These are phyloP conservation scores for Arthrobotrys pseudoclavata DNA, from an alignment of 2,329 filamentous ascomycete genomes.

Conservation along the genomic window DNA sequence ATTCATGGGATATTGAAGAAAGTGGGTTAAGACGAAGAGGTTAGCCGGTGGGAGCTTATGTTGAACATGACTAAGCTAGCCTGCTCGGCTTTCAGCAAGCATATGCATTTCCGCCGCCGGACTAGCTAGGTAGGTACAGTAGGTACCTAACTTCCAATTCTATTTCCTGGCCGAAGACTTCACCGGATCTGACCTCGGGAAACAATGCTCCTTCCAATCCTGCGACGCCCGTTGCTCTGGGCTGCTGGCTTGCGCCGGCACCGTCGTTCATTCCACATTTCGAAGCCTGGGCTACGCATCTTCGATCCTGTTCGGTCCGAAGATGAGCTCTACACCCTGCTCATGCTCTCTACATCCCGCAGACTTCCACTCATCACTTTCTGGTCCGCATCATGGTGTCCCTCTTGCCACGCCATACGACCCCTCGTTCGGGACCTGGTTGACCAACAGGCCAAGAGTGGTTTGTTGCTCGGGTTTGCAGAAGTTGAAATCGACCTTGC, in stretches of 20 bases:
- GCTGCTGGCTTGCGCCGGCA: not conserved
- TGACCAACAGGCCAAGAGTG: not conserved
- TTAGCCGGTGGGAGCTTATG: constrained; percentile 14
- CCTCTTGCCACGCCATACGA: constrained; percentile 15
- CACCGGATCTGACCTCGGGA: constrained; percentile 7
- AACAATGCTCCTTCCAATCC: not conserved
- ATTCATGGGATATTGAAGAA: constrained; percentile 2
- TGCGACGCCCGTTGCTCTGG: not conserved
- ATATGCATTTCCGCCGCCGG: constrained; percentile 1
- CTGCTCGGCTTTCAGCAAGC: constrained; percentile 6
- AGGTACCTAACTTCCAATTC: not conserved
- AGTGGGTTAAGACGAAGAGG: not conserved
- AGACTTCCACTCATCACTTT: constrained; percentile 21
- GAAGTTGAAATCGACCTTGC: constrained; percentile 14
- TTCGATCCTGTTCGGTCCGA: constrained; percentile 24
- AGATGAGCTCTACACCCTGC: constrained; percentile 7
- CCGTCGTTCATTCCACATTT: not conserved
- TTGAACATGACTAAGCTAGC: constrained; percentile 11
- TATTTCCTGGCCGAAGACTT: not conserved
- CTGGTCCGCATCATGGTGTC: constrained; percentile 27
- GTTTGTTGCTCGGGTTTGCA: constrained; percentile 1
- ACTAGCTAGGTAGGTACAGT: not conserved
- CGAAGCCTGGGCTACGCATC: not conserved
- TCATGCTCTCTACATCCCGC: constrained; percentile 20
- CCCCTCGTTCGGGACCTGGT: constrained; percentile 8